These are phyloP conservation scores for Aspergillus heteromorphus DNA, from an alignment of 495 filamentous ascomycete species.

Conservation along the genomic window DNA sequence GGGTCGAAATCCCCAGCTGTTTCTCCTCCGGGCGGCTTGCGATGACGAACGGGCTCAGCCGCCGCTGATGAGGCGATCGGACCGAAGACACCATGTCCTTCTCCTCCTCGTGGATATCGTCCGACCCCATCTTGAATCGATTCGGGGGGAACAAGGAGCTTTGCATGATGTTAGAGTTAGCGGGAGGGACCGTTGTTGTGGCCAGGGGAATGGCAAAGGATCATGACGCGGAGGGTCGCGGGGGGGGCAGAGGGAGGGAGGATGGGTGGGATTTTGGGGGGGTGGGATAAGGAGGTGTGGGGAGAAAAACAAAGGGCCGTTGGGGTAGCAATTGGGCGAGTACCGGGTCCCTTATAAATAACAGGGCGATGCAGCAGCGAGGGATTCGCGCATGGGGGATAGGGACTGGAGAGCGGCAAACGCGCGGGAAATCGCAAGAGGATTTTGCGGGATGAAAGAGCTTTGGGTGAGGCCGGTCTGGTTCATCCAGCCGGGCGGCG, in stretches of 20 bases:
- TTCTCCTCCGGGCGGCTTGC: slow-evolving; percentile 50
- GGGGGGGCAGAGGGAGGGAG: too few relatives aligned
- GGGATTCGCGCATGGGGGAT: neutral
- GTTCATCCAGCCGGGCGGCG: slow-evolving; percentile 6
- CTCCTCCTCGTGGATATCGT: slow-evolving; percentile 44
- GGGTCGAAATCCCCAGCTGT: slow-evolving; percentile 51
- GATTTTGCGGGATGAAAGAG: slow-evolving; percentile 13
- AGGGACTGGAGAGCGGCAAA: neutral
- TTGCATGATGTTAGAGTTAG: slow-evolving; percentile 35
- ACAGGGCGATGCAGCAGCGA: neutral
- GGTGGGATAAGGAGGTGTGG: slow-evolving; percentile 17
- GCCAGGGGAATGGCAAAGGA: slow-evolving; percentile 37
- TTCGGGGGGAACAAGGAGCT: slow-evolving; percentile 18
- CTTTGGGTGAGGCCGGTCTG: slow-evolving; percentile 9
- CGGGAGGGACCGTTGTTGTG: slow-evolving; percentile 39
- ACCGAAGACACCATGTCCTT: slow-evolving; percentile 41
- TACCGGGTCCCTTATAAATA: neutral
- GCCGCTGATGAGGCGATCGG: slow-evolving; percentile 41
- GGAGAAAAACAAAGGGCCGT: slow-evolving; percentile 6
- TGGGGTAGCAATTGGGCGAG: slow-evolving; percentile 12
- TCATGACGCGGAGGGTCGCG: slow-evolving; percentile 29
- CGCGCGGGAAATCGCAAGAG: slow-evolving; percentile 3
- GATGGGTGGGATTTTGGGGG: too few relatives aligned
- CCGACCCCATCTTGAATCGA: slow-evolving; percentile 31
- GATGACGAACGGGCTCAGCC: slow-evolving; percentile 49